Evolutionary conservation across 2,329 filamentous ascomycete genomes (phyloP).

Genomic region (Trichoderma lentiforme): DNA sequence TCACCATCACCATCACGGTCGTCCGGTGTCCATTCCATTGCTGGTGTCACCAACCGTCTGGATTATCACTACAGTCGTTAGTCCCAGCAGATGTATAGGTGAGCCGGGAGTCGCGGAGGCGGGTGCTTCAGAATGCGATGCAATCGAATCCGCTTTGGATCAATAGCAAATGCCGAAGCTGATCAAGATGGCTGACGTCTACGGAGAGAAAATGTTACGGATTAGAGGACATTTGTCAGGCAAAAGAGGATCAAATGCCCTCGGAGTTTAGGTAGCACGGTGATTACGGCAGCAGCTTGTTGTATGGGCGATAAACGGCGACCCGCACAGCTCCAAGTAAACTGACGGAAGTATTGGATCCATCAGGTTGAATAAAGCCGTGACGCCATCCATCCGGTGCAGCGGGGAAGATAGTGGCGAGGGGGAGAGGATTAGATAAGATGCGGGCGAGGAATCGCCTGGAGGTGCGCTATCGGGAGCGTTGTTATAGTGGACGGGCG

Average conservation of each 20-base stretch:
- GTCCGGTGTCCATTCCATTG: neutral
- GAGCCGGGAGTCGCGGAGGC: neutral
- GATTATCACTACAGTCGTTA: neutral
- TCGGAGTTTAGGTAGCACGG: neutral
- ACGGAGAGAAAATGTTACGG: neutral
- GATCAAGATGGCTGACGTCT: neutral
- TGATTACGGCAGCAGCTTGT: neutral
- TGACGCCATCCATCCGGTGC: neutral
- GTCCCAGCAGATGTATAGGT: neutral
- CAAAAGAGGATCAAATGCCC: neutral
- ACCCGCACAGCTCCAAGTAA: neutral
- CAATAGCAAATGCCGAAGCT: neutral
- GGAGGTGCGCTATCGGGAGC: neutral
- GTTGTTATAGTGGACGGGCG: neutral
- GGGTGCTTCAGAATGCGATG: neutral
- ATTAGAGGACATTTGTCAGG: neutral
- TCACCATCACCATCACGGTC: neutral
- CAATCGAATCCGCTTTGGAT: neutral
- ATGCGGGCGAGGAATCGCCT: neutral
- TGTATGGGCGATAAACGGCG: neutral
- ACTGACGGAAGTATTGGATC: neutral
- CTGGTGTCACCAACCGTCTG: neutral
- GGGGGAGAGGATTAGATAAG: neutral
- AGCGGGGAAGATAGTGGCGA: slow-evolving; percentile 1
- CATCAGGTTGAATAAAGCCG: neutral